These are phyloP conservation scores for Nothophytophthora sp. DNA, from an alignment of 352 stramenopile genomes.

Conservation along the genomic window DNA sequence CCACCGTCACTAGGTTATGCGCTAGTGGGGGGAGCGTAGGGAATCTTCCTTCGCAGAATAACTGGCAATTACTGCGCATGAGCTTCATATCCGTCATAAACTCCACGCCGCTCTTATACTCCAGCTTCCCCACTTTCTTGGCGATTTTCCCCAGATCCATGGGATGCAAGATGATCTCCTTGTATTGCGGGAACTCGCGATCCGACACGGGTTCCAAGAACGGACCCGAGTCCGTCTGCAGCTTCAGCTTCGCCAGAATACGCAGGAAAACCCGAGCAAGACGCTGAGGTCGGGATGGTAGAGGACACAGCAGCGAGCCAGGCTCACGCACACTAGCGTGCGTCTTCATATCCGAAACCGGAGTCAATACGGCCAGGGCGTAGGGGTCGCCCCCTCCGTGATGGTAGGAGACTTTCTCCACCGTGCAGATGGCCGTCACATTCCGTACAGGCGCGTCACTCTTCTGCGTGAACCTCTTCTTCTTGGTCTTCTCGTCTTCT, in stretches of 20 bases:
- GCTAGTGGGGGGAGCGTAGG: slow-evolving; percentile 74
- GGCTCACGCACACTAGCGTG: slow-evolving; percentile 33
- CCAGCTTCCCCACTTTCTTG: slow-evolving; percentile 48
- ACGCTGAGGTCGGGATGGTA: slow-evolving; percentile 60
- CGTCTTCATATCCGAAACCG: slow-evolving; percentile 27
- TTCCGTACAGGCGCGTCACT: slow-evolving; percentile 53
- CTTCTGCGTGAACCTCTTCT: slow-evolving; percentile 75
- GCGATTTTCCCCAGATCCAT: slow-evolving; percentile 74
- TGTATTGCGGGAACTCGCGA: slow-evolving; percentile 84
- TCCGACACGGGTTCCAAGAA: slow-evolving; percentile 83
- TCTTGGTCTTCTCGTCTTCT: slow-evolving; percentile 77
- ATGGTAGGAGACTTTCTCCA: slow-evolving; percentile 74
- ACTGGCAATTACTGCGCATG: slow-evolving; percentile 74
- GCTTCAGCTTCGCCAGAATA: slow-evolving; percentile 62
- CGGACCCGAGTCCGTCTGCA: slow-evolving; percentile 58
- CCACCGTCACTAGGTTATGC: slow-evolving; percentile 65
- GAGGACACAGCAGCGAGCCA: slow-evolving; percentile 50
- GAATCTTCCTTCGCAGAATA: slow-evolving; percentile 83
- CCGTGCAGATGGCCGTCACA: slow-evolving; percentile 59
- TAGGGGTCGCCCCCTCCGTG: slow-evolving; percentile 83
- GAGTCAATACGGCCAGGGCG: slow-evolving; percentile 56
- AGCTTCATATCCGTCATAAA: slow-evolving; percentile 74
- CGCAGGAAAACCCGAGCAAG: slow-evolving; percentile 65
- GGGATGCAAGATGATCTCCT: slow-evolving; percentile 74
- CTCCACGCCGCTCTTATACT: slow-evolving; percentile 53